Base-by-base conservation (phyloP, 2,329 filamentous ascomycete species). In the Exutisphaerella laricina region DNA sequence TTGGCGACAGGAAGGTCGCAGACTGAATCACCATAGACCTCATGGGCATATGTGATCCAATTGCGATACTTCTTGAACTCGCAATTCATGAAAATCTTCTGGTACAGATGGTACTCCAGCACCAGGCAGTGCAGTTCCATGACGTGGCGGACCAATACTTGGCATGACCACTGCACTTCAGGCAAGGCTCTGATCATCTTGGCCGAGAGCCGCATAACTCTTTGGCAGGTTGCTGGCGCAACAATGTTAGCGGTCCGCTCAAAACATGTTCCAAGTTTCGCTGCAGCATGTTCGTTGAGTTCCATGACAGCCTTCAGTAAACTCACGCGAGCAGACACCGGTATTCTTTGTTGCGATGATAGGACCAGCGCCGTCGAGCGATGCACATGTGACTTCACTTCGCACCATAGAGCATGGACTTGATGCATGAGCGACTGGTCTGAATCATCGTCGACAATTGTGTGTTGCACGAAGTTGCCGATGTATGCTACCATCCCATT, bases 61-160 rank as follows among this genome's bases (percentile, higher is more conserved):
- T 30, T 25, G 13, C 22, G 28, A 17, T 42, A 42, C 14, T 34
- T 42, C 13, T 28, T 42, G 31, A 42, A 14, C 3, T n/a, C 1
- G 21, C 28, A 40, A 8, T 29, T 14, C 6, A 28, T 32, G 5
- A 32, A 20, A 6, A 1, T 14, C 8, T 25, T 22, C 3, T 31
- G 17, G 5, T 30, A 10, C 4, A 40, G 12, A 5, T 21, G 13
- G 20, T 32, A 32, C 17, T 25, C n/a, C 4, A 25, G 26, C 3
- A 18, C 23, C 17, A 40, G 13, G 26, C 20, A 14, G 13, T 21
- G 29, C 7, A 12, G 28, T 16, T 20, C 36, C 28, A 41, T 31
- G n/a, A 34, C 29, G 14, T 42, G 14, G 7, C 31, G 39, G 3
- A 26, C 30, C 2, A 42, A 5, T 16, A 20, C 21, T 22, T 14